Conservation (phyloP, 257 asterid genomes). For the Osmanthus fragrans region DNA sequence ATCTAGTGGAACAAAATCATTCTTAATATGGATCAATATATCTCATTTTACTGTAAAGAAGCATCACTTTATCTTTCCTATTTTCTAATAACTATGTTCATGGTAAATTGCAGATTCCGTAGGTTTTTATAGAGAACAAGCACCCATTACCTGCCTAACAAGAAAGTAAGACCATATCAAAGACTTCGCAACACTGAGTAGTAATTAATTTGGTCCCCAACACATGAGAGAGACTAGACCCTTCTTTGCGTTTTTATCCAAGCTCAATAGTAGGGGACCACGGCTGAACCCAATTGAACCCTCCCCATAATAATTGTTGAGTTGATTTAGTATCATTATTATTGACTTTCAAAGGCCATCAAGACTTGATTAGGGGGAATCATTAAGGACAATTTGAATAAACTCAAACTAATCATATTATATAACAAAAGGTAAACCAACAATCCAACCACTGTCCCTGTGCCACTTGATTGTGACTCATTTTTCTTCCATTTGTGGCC, state of each 20-base stretch:
- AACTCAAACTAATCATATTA: neutral
- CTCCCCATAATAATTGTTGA: neutral
- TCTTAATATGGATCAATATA: too few relatives aligned
- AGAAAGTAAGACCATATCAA: too few relatives aligned
- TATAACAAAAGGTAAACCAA: conserved; percentile 2
- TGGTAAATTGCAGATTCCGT: neutral
- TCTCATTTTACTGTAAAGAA: too few relatives aligned
- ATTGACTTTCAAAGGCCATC: neutral
- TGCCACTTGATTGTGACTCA: conserved; percentile 17
- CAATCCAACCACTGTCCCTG: neutral
- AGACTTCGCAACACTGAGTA: too few relatives aligned
- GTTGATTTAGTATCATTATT: neutral
- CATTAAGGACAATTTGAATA: neutral
- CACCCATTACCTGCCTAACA: too few relatives aligned
- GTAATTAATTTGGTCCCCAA: neutral
- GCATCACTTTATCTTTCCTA: neutral
- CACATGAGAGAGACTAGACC: neutral
- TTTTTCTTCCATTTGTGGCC: conserved; percentile 31
- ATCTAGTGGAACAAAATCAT: too few relatives aligned
- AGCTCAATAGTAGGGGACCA: neutral
- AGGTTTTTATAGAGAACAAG: too few relatives aligned
- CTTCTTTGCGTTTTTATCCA: neutral
- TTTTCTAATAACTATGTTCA: neutral
- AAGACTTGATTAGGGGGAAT: neutral
- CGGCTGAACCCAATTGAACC: neutral